Evolutionary conservation across 2,329 filamentous ascomycete species (phyloP), one percentile per base, ranked within the genome.

Genomic region (Mollisiaceae sp.): DNA sequence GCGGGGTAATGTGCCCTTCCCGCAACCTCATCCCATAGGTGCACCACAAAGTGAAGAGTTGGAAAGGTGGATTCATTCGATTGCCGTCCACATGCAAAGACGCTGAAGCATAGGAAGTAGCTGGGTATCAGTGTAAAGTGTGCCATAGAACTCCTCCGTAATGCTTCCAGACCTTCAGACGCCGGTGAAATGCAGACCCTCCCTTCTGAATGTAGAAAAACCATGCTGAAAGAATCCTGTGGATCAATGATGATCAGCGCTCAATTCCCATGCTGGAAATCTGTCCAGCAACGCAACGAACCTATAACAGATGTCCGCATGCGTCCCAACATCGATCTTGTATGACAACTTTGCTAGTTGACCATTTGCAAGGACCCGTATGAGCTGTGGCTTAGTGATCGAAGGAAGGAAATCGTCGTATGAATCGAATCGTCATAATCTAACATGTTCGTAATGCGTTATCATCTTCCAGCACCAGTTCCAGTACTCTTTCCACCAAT

Each of bases 401-500:
- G 15, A 24, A 50, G 11, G n/a, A 20, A 20, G n/a, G 45, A 22
- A 50, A 50, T 22, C n/a, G 45, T 43, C 6, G 41, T 18, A 18
- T 43, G 12, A 50, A 41, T 41, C 38, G 12, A 50, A 41, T 41
- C 38, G 38, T 41, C 11, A 41, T 18, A 41, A 9, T 41, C 38
- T 27, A 52, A 27, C 20, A 15, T 4, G 20, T 32, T 24, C 45
- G n/a, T 20, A 14, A 8, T 35, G 24, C 15, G 8, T 12, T 5
- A 32, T 64, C 57, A 63, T 18, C 24, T 55, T 18, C 55, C 62
- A 35, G 47, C 52, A 36, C 43, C 38, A 50, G 45, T 67, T 12
- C 65, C 65, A 67, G 57, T 47, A 43, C 68, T 73, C 67, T 67
- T 74, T 11, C 71, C 71, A 3, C 69, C 70, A 52, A 65, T 63